Base-by-base conservation (phyloP, 2,329 filamentous ascomycete genomes). In the Colletotrichum tropicicola region DNA sequence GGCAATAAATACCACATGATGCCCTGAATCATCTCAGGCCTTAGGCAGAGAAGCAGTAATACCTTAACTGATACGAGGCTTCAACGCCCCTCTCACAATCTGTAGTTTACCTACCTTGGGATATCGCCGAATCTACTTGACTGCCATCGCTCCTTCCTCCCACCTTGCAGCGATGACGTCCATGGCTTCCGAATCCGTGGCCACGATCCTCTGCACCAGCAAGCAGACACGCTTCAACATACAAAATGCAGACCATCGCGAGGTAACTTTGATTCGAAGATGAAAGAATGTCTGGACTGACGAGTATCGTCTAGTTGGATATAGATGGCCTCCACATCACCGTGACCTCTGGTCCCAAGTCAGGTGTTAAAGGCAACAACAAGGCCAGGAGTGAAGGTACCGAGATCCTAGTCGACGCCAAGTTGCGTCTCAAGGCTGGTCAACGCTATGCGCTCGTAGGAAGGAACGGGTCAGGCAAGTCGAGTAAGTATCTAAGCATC, bases 401-500 rank as follows among this genome's bases (percentile, higher is more conserved):
- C n/a, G 92, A 96, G 74, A 86, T 97, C 6, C 81, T 97, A 3
- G 82, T 82, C 9, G 87, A 91, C 74, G 91, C 91, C 1, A 89
- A 89, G 60, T 78, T 97, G 35, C 87, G 89, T 23, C 79, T 97
- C 3, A 92, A 95, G 68, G 87, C 89, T 52, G 90, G 91, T 0
- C 83, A 89, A 47, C 85, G 91, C 66, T 97, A 97, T 81, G 92
- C 92, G 0, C 81, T 97, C 2, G 82, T 95, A 19, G 93, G 93
- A 0, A 85, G 92, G 6, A 97, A 97, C 77, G 93, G 93, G 1
- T 91, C 89, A 2, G 93, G 93, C 6, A 97, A 97, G 73, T 94
- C 92, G 4, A 95, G 89, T 91, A 77, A 75, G 39, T 32, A 37
- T 39, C 13, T 15, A 12, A 2, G 3, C 21, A 12, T 7, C 12